Evolutionary conservation across 1,139 yeast species (phyloP), one percentile per base, ranked within the genome.

Genomic region (Kurtzmaniella quercitrusa): DNA sequence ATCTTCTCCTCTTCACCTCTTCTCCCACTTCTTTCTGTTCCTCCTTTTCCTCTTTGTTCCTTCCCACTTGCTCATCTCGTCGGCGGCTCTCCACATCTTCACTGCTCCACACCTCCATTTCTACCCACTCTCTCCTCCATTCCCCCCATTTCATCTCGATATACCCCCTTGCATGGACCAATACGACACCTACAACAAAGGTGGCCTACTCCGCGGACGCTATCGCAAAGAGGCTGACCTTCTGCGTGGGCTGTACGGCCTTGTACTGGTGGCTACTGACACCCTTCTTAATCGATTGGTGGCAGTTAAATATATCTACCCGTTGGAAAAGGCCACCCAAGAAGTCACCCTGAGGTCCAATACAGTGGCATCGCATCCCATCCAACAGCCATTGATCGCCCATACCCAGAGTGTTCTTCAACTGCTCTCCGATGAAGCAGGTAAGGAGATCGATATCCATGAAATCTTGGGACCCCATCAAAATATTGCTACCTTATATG

Each of bases 171-270:
- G 41, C 44, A 71, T 73, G 77, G 76, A 71, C 38, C 70, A 64
- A 47, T 79, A 77, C 61, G 69, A 71, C 43, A 57, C 57, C 31
- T 85, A 84, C 61, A 79, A 80, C 52, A 72, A 75, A 44, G 94
- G 94, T 25, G 76, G 74, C 14, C 69, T 84, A 42, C 70, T 86
- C 45, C 74, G 81, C 51, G 73, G 72, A 46, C 71, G 88, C 48
- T 91, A 90, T 68, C 68, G 70, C 47, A 82, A 84, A 56, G 75
- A 89, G 14, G 81, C 84, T 44, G 91, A 85, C 57, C 79, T 91
- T 48, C 88, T 93, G 61, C 93, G 88, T 62, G 98, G 98, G 33
- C 89, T 97, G 0, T 91, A 89, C 62, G 98, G 98, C 38, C 77
- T 86, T 43, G 98, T 91, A 9, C 83, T 95, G 1, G 75, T 91